These are phyloP conservation scores for Paramecium biaurelia DNA, from an alignment of 73 alveolate species.

Conservation along the genomic window DNA sequence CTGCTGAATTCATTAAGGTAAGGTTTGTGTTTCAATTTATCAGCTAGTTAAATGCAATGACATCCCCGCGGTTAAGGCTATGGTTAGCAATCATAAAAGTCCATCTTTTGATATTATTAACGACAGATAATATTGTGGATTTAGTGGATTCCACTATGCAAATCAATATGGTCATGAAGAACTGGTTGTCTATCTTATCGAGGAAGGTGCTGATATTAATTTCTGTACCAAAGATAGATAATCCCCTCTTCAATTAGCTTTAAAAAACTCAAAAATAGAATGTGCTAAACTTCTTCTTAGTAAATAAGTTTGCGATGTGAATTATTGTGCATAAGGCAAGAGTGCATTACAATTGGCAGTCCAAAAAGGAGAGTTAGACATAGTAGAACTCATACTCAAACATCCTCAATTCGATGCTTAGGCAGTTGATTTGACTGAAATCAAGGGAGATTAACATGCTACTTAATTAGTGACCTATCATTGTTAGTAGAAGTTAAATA, in stretches of 20 bases:
- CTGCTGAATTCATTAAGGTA: not conserved
- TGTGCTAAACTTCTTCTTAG: not conserved
- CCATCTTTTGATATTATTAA: not conserved
- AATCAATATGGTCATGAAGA: not conserved
- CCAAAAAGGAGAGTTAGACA: not conserved
- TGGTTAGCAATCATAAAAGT: not conserved
- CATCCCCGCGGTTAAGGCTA: not conserved
- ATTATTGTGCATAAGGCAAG: not conserved
- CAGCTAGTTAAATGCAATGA: not conserved
- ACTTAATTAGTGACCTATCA: not conserved
- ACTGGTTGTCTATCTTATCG: not conserved
- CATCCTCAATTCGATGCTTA: not conserved
- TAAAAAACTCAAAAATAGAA: not conserved
- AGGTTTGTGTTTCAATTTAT: not conserved
- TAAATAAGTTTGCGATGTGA: not conserved
- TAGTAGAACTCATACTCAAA: constrained; percentile 8
- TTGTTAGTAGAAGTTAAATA: not conserved
- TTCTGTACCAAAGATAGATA: not conserved
- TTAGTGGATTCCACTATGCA: constrained; percentile 33
- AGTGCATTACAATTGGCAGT: constrained; percentile 29
- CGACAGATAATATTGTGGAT: constrained; percentile 26
- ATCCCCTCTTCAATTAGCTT: constrained; percentile 8
- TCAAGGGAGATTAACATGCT: not conserved
- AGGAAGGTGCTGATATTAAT: not conserved
- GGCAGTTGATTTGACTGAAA: not conserved